Evolutionary conservation across 129 eudicot species (phyloP).

Genomic region (Apium graveolens): DNA sequence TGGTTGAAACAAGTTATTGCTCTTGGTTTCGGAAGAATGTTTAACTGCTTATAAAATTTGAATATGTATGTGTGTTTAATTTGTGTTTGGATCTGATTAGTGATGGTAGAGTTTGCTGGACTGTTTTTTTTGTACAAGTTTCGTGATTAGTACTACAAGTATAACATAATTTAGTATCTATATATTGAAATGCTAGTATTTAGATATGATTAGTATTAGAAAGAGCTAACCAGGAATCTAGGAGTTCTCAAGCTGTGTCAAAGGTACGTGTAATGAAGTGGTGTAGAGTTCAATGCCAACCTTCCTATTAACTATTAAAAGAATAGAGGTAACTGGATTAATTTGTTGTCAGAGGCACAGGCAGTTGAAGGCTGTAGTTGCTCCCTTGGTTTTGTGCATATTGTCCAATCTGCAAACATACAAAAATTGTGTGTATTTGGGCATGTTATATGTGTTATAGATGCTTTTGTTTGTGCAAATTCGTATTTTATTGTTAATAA

Average conservation of each 20-base stretch:
- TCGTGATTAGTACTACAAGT: no score
- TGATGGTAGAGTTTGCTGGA: no score
- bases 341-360: constrained; percentile 79
- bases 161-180: no score
- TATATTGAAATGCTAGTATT: no score
- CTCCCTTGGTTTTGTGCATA: background rate
- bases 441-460: background rate
- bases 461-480: background rate
- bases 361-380: constrained; percentile 24
- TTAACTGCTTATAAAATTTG: background rate
- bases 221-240: no score
- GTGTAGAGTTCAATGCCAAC: background rate
- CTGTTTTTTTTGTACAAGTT: no score
- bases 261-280: background rate
- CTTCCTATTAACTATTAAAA: no score
- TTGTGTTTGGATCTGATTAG: background rate
- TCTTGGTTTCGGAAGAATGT: no score
- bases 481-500: background rate
- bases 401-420: background rate
- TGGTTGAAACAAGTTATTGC: constrained; percentile 20
- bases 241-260: no score
- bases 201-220: background rate
- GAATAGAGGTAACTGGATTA: constrained; percentile 21
- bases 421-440: background rate
- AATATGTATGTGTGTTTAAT: no score